Base-by-base conservation (phyloP, 495 filamentous ascomycete species). In the Opeltia flavorubescens region DNA sequence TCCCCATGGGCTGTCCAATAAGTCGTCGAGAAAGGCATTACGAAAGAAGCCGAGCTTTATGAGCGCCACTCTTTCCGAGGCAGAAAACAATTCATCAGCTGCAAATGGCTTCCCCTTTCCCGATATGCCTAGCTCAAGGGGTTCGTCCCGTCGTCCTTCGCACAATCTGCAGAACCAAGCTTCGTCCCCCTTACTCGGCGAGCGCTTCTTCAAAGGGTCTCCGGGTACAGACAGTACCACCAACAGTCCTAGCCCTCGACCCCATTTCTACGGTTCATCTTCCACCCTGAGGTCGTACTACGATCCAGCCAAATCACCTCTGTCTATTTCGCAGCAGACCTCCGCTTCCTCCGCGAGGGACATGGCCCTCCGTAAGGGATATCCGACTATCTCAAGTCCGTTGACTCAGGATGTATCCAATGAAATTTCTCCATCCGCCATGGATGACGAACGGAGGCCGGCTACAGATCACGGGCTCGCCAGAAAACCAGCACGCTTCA, bases 251-350 rank as follows among this genome's bases (percentile, higher is more conserved):
- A 51, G 39, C 33, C 52, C 51, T 25, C 48, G 28, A 50, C 29
- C 46, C 20, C 47, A 41, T 23, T 39, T 41, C 17, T 43, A 29
- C 27, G 45, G 41, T 8, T 51, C 56, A 8, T 46, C 48, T 13
- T 38, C 47, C 4, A 50, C 52, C 25, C 46, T 54, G 33, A 35
- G 36, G 26, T 56, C 57, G 20, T 47, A 55, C 28, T 52, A 57
- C 28, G 51, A 54, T 18, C 21, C 47, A 24, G 33, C 45, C 7
- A 54, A 33, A 25, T 46, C 49, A 23, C 54, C 54, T 29, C 48
- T 59, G 12, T 46, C 48, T n/a, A 49, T 59, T 11, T 55, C 57
- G 29, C 58, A 59, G 41, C 54, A 60, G 15, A 59, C 57, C 5
- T 59, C 58, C 15, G 52, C 55, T 4, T 56, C 56, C 28, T 55